These are phyloP conservation scores for Citrus reticulata DNA, from an alignment of 345 rosid species.

Conservation along the genomic window DNA sequence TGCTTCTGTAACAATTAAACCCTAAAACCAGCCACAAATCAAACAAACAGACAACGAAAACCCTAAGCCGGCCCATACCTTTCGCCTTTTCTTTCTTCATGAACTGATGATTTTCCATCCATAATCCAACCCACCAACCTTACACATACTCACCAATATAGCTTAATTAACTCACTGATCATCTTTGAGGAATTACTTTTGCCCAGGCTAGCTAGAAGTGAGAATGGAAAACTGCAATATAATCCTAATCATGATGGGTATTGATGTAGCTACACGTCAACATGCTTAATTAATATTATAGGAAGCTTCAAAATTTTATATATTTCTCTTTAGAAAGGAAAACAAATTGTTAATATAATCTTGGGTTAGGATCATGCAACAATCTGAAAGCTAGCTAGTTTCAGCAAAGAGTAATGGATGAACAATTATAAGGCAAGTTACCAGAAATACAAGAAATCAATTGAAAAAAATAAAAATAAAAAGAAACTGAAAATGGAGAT, in stretches of 20 bases:
- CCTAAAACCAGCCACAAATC: constrained; percentile 17
- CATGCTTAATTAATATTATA: not conserved
- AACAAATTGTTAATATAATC: not conserved
- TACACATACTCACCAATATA: not conserved
- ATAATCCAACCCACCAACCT: constrained; percentile 23
- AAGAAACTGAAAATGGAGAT: not conserved
- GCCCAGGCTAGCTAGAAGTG: too few species aligned
- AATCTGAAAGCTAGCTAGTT: not conserved
- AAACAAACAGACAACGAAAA: constrained; percentile 27
- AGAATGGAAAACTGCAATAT: too few species aligned
- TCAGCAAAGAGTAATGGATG: constrained; percentile 2
- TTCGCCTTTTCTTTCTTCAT: constrained; percentile 26
- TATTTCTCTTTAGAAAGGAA: not conserved
- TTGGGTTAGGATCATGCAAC: constrained; percentile 9
- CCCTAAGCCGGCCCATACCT: constrained; percentile 32
- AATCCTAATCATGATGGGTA: too few species aligned
- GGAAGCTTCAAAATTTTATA: not conserved
- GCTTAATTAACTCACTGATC: constrained; percentile 1
- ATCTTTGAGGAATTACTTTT: not conserved
- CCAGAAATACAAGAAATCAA: constrained; percentile 8
- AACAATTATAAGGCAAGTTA: constrained; percentile 25
- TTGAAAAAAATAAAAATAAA: not conserved
- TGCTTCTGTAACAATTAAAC: too few species aligned
- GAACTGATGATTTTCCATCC: constrained; percentile 31
- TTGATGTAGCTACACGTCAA: not conserved